Conservation (phyloP, 2,329 filamentous ascomycete genomes). For the Fusarium caatingaense region DNA sequence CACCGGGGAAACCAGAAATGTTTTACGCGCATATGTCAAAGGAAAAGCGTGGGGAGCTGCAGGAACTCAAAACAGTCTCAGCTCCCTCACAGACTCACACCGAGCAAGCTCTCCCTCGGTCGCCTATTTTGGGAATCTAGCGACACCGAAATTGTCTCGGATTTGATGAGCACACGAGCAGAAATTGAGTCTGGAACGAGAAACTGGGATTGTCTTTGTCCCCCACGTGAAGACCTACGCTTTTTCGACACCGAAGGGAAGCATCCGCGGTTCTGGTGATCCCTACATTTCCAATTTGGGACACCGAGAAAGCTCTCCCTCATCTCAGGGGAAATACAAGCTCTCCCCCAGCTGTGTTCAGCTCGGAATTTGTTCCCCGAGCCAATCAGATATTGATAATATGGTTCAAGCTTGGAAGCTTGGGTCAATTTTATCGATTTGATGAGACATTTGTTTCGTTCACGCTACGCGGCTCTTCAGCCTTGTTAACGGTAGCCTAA, state of each 20-base stretch:
- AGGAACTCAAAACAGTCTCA: constrained; percentile 8
- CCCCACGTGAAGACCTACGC: constrained; percentile 44
- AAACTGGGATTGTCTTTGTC: background rate
- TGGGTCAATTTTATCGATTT: background rate
- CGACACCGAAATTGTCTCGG: constrained; percentile 22
- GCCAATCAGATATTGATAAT: constrained; percentile 21
- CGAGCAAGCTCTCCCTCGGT: constrained; percentile 27
- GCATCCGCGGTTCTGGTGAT: constrained; percentile 22
- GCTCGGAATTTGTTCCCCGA: constrained; percentile 30
- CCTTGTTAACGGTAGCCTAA: constrained; percentile 18
- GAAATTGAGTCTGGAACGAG: background rate
- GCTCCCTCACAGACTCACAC: constrained; percentile 9
- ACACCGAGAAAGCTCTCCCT: constrained; percentile 37
- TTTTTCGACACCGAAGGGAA: constrained; percentile 44
- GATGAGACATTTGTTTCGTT: constrained; percentile 8
- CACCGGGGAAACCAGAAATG: constrained; percentile 2
- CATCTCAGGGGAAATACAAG: constrained; percentile 33
- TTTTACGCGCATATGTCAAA: background rate
- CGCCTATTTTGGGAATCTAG: constrained; percentile 18
- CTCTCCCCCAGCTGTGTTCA: constrained; percentile 19
- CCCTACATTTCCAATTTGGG: constrained; percentile 30
- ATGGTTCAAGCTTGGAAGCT: constrained; percentile 8
- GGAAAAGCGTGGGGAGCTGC: constrained; percentile 8
- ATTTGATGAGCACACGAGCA: background rate
- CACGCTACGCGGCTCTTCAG: constrained; percentile 23